Conservation (phyloP, 1,284 basidiomycete genomes). For the Austroboletus niveus region DNA sequence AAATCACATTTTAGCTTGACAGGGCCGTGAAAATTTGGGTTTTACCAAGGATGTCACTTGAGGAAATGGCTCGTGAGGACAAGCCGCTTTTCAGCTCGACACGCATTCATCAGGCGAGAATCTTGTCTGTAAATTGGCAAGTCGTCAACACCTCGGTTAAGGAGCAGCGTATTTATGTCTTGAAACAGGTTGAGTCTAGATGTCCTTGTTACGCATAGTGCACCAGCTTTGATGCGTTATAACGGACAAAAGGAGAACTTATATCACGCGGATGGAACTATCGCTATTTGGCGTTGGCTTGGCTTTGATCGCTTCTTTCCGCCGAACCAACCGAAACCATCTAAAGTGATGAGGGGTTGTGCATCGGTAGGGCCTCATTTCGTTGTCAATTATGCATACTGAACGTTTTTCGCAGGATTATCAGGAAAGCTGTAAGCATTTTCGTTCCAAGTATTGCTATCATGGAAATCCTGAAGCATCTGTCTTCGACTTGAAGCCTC, state of each 20-base stretch:
- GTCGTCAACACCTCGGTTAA: neutral
- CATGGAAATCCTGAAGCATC: neutral
- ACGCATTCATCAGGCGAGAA: constrained; percentile 61
- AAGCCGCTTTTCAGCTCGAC: constrained; percentile 71
- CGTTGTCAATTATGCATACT: constrained; percentile 5
- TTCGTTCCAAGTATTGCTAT: neutral
- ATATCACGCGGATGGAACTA: constrained; percentile 47
- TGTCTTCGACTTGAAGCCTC: constrained; percentile 42
- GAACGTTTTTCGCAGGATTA: constrained; percentile 51
- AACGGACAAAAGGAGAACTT: constrained; percentile 31
- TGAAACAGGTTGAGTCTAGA: constrained; percentile 56
- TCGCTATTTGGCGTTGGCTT: constrained; percentile 67
- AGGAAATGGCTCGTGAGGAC: constrained; percentile 55
- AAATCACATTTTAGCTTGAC: constrained; percentile 50
- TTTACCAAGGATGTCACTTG: constrained; percentile 35
- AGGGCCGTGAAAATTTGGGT: constrained; percentile 72
- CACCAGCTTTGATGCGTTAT: constrained; percentile 53
- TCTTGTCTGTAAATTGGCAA: constrained; percentile 63
- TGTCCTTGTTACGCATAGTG: constrained; percentile 58
- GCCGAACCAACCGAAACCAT: constrained; percentile 35
- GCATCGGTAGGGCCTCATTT: constrained; percentile 49
- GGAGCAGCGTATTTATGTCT: neutral
- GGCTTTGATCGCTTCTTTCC: constrained; percentile 66
- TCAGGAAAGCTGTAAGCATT: constrained; percentile 59
- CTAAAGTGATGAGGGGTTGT: constrained; percentile 51